A percentile compares a stretch with the other conserved stretches of the same genome.
Conservation (phyloP, 1,284 basidiomycete genomes). For the Ustilago nuda region DNA sequence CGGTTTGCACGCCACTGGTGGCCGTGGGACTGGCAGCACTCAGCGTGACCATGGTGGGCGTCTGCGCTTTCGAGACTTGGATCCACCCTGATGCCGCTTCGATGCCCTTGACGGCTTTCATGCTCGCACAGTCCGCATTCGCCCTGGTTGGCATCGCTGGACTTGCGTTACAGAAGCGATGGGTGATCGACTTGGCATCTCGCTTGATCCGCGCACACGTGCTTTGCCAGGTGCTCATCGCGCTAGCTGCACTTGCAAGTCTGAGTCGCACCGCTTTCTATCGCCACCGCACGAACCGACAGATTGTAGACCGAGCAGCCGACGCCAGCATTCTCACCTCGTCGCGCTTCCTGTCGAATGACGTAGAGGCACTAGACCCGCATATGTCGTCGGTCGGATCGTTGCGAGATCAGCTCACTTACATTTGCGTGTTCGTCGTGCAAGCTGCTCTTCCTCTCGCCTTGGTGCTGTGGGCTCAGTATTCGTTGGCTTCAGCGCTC, state of each 20-base stretch:
- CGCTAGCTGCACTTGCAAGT: conserved; percentile 44
- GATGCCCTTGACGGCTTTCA: conserved; percentile 49
- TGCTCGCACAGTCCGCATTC: conserved; percentile 52
- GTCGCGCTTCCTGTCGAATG: conserved; percentile 16
- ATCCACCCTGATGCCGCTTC: conserved; percentile 52
- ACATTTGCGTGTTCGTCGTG: conserved; percentile 52
- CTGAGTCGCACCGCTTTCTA: conserved; percentile 43
- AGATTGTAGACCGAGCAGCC: conserved; percentile 7
- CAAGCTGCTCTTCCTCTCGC: conserved; percentile 53
- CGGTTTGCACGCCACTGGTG: conserved; percentile 26
- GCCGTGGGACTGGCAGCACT: conserved; percentile 47
- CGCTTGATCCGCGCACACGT: conserved; percentile 53
- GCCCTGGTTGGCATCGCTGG: conserved; percentile 38
- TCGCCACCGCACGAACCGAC: conserved; percentile 16
- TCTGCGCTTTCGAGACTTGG: conserved; percentile 45
- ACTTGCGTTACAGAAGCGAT: conserved; percentile 38
- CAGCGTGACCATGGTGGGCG: conserved; percentile 34
- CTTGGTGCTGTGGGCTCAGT: conserved; percentile 48
- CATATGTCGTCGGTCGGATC: conserved; percentile 51
- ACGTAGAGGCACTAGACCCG: conserved; percentile 9
- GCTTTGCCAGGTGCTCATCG: conserved; percentile 47
- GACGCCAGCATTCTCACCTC: conserved; percentile 22
- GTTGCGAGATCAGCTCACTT: conserved; percentile 43
- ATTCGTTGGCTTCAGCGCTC: conserved; percentile 38
- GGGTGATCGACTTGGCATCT: conserved; percentile 55